These are phyloP conservation scores for Apiospora phragmitis DNA, from an alignment of 2,329 filamentous ascomycete species.

Conservation along the genomic window DNA sequence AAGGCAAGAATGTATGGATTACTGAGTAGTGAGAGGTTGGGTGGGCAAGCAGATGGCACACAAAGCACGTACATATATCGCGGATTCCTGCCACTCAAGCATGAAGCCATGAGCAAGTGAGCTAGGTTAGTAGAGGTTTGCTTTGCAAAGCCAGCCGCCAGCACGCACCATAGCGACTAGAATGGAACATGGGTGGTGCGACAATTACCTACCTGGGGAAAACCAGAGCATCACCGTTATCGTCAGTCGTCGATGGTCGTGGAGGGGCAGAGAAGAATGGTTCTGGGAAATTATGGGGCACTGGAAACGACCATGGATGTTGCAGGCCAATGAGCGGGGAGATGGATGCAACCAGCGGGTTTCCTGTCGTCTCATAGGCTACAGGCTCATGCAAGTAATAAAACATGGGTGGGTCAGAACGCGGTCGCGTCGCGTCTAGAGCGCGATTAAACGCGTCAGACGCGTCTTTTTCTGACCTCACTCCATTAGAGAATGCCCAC, in stretches of 20 bases:
- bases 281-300: neutral
- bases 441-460: conserved; percentile 14
- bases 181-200: neutral
- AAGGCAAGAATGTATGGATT: neutral
- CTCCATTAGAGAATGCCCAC: conserved; percentile 4
- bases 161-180: neutral
- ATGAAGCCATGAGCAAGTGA: neutral
- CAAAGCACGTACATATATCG: neutral
- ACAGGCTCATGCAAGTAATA: conserved; percentile 14
- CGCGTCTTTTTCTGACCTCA: conserved; percentile 10
- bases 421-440: conserved; percentile 5
- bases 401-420: conserved; percentile 6
- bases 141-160: neutral
- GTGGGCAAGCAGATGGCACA: neutral
- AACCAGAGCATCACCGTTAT: neutral
- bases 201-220: neutral
- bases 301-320: conserved; percentile 4
- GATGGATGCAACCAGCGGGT: neutral
- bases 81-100: neutral
- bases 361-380: conserved; percentile 8
- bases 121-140: neutral
- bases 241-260: neutral
- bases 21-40: neutral
- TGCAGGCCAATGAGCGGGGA: conserved; percentile 1
- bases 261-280: conserved; percentile 1